Conservation (phyloP, 768 basidiomycete species). For the Rhizopogon salebrosus region DNA sequence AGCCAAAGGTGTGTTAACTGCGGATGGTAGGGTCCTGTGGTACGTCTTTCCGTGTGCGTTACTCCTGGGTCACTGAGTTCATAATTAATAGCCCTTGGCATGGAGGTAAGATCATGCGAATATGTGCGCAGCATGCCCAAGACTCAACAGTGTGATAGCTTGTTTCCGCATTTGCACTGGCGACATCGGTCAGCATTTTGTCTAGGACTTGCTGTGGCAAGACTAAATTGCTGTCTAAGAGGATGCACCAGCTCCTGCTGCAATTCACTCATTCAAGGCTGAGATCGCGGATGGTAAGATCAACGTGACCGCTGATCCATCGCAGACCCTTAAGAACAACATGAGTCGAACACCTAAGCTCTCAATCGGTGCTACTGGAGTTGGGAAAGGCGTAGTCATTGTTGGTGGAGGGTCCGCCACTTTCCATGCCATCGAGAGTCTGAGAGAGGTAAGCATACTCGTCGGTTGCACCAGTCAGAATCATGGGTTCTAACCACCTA, state of each 20-base stretch:
- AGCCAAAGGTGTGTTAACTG: slow-evolving; percentile 72
- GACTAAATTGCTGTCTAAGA: slow-evolving; percentile 39
- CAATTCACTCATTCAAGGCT: slow-evolving; percentile 75
- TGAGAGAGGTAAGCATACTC: slow-evolving; percentile 60
- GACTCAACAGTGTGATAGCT: slow-evolving; percentile 36
- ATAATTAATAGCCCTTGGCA: slow-evolving; percentile 74
- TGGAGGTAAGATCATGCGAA: slow-evolving; percentile 48
- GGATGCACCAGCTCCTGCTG: slow-evolving; percentile 82
- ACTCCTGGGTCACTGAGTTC: background rate
- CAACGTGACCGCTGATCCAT: slow-evolving; percentile 64
- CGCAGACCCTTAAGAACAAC: slow-evolving; percentile 61
- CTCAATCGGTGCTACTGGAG: slow-evolving; percentile 38
- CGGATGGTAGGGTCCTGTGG: slow-evolving; percentile 80
- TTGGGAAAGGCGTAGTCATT: slow-evolving; percentile 68
- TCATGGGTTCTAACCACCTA: background rate
- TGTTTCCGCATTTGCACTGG: slow-evolving; percentile 86
- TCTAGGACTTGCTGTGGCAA: background rate
- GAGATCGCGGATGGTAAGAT: slow-evolving; percentile 68
- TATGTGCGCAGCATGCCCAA: background rate
- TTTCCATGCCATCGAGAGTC: slow-evolving; percentile 71
- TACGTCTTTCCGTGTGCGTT: slow-evolving; percentile 24
- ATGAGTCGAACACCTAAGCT: slow-evolving; percentile 57
- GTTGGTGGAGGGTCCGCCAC: slow-evolving; percentile 83
- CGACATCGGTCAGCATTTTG: slow-evolving; percentile 57
- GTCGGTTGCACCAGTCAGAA: background rate